Conservation (phyloP, 805 yeast genomes). For the Kodamaea kaohsiungensis region DNA sequence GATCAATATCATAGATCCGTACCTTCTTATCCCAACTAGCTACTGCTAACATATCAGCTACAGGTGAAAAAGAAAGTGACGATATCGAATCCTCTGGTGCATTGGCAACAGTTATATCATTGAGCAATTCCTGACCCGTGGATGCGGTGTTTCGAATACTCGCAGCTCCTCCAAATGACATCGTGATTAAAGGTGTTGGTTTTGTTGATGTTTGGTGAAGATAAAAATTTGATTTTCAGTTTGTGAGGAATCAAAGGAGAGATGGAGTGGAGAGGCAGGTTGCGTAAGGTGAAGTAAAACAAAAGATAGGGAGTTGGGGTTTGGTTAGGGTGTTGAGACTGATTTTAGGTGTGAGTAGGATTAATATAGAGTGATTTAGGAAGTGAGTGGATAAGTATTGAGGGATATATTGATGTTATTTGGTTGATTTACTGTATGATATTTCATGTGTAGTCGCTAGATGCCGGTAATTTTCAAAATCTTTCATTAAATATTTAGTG, state of each 20-base stretch:
- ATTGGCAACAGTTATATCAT: slow-evolving; percentile 69
- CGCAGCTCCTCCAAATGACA: slow-evolving; percentile 16
- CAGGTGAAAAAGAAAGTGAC: slow-evolving; percentile 83
- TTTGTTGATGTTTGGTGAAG: not conserved
- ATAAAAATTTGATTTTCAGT: not conserved
- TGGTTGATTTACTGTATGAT: too few species aligned
- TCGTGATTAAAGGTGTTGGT: not conserved
- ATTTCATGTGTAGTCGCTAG: too few species aligned
- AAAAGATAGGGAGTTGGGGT: not conserved
- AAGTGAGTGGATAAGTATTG: too few species aligned
- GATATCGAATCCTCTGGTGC: slow-evolving; percentile 93
- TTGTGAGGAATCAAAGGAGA: not conserved
- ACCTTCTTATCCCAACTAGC: slow-evolving; percentile 96
- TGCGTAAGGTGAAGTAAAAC: too few species aligned
- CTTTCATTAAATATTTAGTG: too few species aligned
- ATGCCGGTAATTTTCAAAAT: too few species aligned
- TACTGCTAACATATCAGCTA: slow-evolving; percentile 75
- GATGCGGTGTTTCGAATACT: slow-evolving; percentile 32
- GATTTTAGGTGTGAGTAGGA: too few species aligned
- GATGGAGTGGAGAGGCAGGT: not conserved
- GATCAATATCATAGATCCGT: slow-evolving; percentile 82
- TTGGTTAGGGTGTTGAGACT: too few species aligned
- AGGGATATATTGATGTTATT: too few species aligned
- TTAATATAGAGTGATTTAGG: too few species aligned
- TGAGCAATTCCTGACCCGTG: slow-evolving; percentile 60